phyloP scores from a whole-genome alignment of 2,329 filamentous ascomycete species.

The Penicillium sp. region DNA sequence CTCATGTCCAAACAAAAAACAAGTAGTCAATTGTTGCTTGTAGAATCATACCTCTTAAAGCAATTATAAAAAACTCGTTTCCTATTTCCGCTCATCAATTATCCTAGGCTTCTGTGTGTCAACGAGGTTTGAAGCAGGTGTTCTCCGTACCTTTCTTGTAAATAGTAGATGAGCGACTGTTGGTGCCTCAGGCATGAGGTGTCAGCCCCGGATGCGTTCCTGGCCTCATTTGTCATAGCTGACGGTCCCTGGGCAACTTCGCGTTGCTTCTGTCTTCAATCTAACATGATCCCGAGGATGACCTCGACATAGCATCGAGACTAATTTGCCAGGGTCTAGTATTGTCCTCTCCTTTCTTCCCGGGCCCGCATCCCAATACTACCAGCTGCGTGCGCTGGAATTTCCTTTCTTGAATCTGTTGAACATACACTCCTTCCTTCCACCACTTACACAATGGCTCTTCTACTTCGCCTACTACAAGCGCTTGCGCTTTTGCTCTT shows the following conservation, averaged over 20 bases:
- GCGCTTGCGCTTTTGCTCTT: conserved; percentile 34
- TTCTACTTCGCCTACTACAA: conserved; percentile 31
- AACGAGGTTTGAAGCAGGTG: background rate
- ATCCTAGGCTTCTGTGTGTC: background rate
- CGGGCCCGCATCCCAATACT: background rate
- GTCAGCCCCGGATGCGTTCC: conserved; percentile 4
- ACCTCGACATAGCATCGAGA: conserved; percentile 9
- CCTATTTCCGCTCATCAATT: background rate
- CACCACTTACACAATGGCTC: conserved; percentile 31
- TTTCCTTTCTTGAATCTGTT: conserved; percentile 13
- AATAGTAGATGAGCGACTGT: background rate
- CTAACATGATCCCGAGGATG: conserved; percentile 11
- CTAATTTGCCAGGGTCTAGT: background rate
- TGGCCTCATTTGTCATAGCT: conserved; percentile 8
- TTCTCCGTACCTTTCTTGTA: background rate
- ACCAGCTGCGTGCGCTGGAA: conserved; percentile 8
- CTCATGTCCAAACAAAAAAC: no score
- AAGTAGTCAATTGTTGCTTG: no score
- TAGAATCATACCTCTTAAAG: background rate
- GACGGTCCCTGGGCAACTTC: background rate
- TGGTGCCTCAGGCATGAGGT: conserved; percentile 14
- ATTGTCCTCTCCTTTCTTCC: background rate
- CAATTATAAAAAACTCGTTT: background rate
- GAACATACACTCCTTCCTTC: conserved; percentile 20
- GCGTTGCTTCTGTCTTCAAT: conserved; percentile 4